Conservation (phyloP, 169 alveolate genomes). For the Cryptosporidium viatorum region DNA sequence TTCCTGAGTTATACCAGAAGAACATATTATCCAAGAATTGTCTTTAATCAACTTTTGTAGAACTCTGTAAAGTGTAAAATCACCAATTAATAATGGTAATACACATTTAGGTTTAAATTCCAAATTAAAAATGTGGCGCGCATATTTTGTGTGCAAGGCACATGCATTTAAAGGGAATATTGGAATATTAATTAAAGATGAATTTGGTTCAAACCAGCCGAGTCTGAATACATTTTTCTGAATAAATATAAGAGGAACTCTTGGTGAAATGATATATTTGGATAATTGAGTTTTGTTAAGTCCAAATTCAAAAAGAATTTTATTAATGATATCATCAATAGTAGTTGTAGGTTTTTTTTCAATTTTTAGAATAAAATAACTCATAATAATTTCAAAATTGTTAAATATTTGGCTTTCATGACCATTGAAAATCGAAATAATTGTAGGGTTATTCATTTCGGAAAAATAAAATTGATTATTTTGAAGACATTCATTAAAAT, state of each 20-base stretch:
- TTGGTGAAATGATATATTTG: background rate
- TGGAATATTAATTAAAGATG: constrained; percentile 1
- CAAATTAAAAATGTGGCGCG: constrained; percentile 1
- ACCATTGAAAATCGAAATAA: background rate
- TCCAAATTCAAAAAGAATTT: background rate
- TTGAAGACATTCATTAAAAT: background rate
- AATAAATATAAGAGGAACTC: constrained; percentile 9
- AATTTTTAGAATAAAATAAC: background rate
- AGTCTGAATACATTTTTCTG: background rate
- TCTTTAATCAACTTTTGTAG: background rate
- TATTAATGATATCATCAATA: background rate
- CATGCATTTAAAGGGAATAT: background rate
- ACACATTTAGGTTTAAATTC: constrained; percentile 54
- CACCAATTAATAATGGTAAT: constrained; percentile 7
- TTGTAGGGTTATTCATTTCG: background rate
- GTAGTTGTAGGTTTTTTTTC: background rate
- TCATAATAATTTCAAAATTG: background rate
- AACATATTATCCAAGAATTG: background rate
- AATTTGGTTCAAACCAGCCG: constrained; percentile 24
- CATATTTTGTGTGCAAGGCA: background rate
- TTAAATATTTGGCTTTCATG: background rate
- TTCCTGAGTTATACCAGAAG: background rate
- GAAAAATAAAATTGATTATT: background rate
- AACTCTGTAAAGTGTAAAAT: constrained; percentile 21
- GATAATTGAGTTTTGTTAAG: constrained; percentile 7